Percentiles rank a stretch among this genome's conserved stretches.
Conservation (phyloP, 1,284 basidiomycete species). For the Ceratobasidium theobromae region DNA sequence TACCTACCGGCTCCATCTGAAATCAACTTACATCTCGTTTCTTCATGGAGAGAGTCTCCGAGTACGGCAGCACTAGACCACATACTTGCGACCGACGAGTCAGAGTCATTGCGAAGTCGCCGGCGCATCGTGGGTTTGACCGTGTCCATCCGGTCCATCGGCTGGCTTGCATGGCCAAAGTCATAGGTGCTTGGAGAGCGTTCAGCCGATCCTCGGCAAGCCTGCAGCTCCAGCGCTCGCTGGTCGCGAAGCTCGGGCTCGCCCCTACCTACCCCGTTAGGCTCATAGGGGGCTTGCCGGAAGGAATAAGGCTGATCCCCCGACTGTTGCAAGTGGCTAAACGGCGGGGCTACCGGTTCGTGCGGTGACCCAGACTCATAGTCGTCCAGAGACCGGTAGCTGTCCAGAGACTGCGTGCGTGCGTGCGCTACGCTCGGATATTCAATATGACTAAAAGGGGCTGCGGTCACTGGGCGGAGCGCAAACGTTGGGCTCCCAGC, state of each 20-base stretch:
- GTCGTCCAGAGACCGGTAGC: not conserved
- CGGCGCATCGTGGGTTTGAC: not conserved
- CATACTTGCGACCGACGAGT: conserved; percentile 17
- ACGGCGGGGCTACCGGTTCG: not conserved
- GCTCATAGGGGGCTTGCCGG: not conserved
- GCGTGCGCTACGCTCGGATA: not conserved
- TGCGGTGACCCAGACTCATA: not conserved
- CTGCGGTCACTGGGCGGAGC: not conserved
- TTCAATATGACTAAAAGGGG: conserved; percentile 24
- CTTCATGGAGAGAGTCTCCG: not conserved
- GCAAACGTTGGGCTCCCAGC: conserved; percentile 17
- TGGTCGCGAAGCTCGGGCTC: not conserved
- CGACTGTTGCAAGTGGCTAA: not conserved
- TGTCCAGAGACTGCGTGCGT: not conserved
- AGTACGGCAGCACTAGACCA: conserved; percentile 6
- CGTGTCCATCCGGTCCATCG: not conserved
- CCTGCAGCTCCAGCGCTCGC: not conserved
- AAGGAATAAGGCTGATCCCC: not conserved
- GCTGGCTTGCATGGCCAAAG: not conserved
- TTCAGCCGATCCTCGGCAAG: not conserved
- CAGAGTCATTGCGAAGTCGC: conserved; percentile 2
- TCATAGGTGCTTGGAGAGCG: not conserved
- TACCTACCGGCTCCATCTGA: not conserved
- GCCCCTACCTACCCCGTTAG: not conserved
- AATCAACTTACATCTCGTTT: not conserved